Evolutionary conservation across 2,329 filamentous ascomycete species (phyloP), one percentile per base, ranked within the genome.

Genomic region (Raffaelea arxii): DNA sequence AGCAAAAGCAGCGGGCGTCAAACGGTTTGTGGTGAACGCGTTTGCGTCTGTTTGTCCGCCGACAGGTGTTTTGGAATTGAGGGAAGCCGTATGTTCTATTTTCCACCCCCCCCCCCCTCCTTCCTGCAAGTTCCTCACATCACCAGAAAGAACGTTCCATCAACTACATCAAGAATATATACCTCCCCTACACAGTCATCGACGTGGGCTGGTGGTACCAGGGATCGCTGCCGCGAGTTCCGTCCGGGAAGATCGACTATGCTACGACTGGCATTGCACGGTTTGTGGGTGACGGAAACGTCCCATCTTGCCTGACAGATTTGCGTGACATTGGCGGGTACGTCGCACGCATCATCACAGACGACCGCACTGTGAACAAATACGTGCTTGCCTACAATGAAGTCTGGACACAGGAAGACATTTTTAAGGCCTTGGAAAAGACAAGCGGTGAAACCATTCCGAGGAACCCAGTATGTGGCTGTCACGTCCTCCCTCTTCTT

Each of bases 131-230:
- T n/a, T n/a, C n/a, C n/a, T n/a, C n/a, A n/a, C n/a, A n/a, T n/a
- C n/a, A n/a, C n/a, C n/a, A n/a, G 38, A 78, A 78, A 62, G 71
- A 78, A 51, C 58, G 63, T 2, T 62, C 77, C 12, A 65, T 72
- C 54, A 65, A 72, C 47, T 65, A 72, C 46, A 62, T 78, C 49
- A 68, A 70, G 53, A 59, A 64, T 45, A 54, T 72, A 2, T 58
- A 63, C 25, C 63, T 80, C 1, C 71, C 72, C 0, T 80, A 72
- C 59, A 79, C 76, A 5, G 62, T 75, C 54, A 69, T 79, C 43
- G 75, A 80, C 50, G 67, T 77, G 12, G 76, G 75, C n/a, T 76
- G 64, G 62, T 80, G 76, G 77, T 72, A 75, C 54, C 72, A 78
- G 53, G 52, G 71, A 25, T 60, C 62, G 25, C 25, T 57, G 3